Evolutionary conservation across 2,329 filamentous ascomycete genomes (phyloP), one percentile per base, ranked within the genome.

Genomic region (Coniella lustricola): DNA sequence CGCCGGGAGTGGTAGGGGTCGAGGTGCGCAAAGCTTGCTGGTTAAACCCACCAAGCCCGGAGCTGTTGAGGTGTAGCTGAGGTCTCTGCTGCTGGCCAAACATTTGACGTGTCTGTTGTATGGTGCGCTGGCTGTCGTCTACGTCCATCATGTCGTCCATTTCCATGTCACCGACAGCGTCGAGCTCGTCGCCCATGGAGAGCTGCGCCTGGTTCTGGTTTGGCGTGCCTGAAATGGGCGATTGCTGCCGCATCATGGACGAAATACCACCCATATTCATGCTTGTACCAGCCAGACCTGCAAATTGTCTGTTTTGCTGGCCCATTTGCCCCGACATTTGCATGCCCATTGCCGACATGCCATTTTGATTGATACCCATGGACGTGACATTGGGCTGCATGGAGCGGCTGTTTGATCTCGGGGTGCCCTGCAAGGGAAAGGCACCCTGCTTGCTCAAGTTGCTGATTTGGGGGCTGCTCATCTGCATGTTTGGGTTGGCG

Each of bases 131-230:
- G 57, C 67, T 77, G 54, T 81, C 76, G 40, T 81, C 76, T 59
- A 82, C 70, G 49, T 84, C 81, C 76, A 84, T 77, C 44, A 75
- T 71, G 3, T 95, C 90, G 61, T 97, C 91, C 84, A 97, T 87
- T 61, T 97, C 91, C 91, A 97, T 96, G 61, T 95, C 89, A 45
- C 89, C 90, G 25, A 94, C 80, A 16, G 87, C 82, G 60, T 95
- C 90, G 73, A 95, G 82, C 52, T 95, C 85, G 51, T 84, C 72
- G 49, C 68, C 67, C 60, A 72, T 48, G 21, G 57, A 49, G 17
- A 58, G 55, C 35, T 56, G 56, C 25, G 57, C 60, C 20, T 60
- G 59, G 20, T 52, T 50, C 21, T 60, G 58, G 25, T 52, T 52
- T 4, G 48, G 40, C 12, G 53, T 49, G 5, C 56, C 49, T 7